Evolutionary conservation across 306 rosid species (phyloP).

Genomic region (Vigna reflexopilosa): DNA sequence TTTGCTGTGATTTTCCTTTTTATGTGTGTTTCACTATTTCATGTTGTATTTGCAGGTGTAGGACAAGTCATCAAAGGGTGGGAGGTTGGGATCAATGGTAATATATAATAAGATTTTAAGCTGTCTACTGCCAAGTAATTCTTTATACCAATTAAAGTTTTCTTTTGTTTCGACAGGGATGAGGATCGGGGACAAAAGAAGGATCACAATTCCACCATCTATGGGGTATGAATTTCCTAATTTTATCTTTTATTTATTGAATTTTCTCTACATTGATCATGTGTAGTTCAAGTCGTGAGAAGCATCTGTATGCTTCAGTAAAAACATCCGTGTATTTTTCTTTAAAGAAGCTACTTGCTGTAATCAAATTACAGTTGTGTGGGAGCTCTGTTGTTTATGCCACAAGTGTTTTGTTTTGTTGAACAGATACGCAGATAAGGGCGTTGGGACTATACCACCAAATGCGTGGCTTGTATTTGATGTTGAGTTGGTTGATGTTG

Average conservation of each 20-base stretch:
- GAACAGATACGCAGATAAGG: conserved; percentile 72
- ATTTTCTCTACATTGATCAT: neutral
- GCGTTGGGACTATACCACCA: conserved; percentile 68
- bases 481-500: conserved; percentile 77
- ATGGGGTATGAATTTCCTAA: conserved; percentile 80
- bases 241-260: conserved; percentile 16
- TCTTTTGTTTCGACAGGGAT: conserved; percentile 62
- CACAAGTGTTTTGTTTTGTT: neutral
- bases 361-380: neutral
- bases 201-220: conserved; percentile 88
- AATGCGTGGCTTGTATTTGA: conserved; percentile 94
- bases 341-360: neutral
- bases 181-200: conserved; percentile 97
- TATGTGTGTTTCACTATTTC: conserved; percentile 15
- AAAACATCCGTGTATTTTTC: neutral
- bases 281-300: neutral
- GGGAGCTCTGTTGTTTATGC: too few species aligned
- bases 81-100: conserved; percentile 95
- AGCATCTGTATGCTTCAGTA: too few species aligned
- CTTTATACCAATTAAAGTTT: conserved; percentile 32
- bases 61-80: conserved; percentile 94
- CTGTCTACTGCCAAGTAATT: neutral
- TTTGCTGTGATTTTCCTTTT: neutral
- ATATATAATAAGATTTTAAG: conserved; percentile 28
- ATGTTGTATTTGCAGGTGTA: conserved; percentile 69